Evolutionary conservation across 1,139 yeast genomes (phyloP), one percentile per base, ranked within the genome.

Genomic region (Dujonia santamariae): DNA sequence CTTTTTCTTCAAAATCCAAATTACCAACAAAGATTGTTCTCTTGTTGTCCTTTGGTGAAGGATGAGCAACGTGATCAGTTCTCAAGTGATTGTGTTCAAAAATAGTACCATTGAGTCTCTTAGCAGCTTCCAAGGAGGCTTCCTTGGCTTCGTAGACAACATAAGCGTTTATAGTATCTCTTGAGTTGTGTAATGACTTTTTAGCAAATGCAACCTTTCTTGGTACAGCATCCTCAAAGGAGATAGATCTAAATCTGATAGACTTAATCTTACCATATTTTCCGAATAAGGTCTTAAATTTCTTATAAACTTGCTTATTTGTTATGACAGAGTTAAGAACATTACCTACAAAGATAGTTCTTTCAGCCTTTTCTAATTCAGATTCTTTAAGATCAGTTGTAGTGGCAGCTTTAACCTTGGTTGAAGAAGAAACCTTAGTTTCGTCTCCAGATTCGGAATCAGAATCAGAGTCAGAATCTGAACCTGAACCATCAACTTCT

Each of bases 1-100:
- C 99, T 40, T 76, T 75, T 55, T 86, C 95, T 56, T 88, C 96
- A 54, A 92, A 94, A 55, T 88, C 95, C 45, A 92, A 70, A 56
- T 92, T 92, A 22, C 99, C 99, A 22, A 94, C 92, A 56, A 94
- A 94, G 24, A 94, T 76, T 25, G 94, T 82, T 45, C 88, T 74
- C 54, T 80, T 84, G 56, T 83, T 81, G 50, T 87, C 96, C 50
- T 85, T 90, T 43, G 83, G 78, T 5, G 88, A 71, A 16, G 98
- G 98, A 54, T 90, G 96, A 0, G 95, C 77, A 14, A 90, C 85
- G 40, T 88, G 88, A 57, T 94, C 98, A 14, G 92, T 94, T 51
- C 97, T 75, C 38, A 94, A 56, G 55, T 92, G 97, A 54, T 80
- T 80, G 34, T 75, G 75, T 39, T 74, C 73, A 54, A 87, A 85